Base-by-base conservation (phyloP, 352 stramenopile species). In the Blastocystis sp. region DNA sequence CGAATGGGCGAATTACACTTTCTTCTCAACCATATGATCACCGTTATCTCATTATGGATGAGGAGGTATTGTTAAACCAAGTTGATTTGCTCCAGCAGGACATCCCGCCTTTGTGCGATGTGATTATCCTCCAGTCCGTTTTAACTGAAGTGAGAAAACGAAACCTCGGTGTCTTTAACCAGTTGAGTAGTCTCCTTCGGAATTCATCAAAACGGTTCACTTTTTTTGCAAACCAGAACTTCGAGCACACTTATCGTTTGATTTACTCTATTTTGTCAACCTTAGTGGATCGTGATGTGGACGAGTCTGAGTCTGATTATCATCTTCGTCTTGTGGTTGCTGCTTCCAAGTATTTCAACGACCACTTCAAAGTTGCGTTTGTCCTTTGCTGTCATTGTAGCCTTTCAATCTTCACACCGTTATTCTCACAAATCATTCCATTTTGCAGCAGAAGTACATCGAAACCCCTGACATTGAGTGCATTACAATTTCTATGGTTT, bases 171-270 rank as follows among this genome's bases (percentile, higher is more conserved):
- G 92, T 96, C 53, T 97, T 96, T 92, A 95, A 95, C 90, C 93
- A 94, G 55, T 91, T 97, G 53, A 92, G 92, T 45, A 94, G 94
- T 43, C 91, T 98, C 88, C 90, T 98, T 54, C 70, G 88, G 2
- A 90, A 93, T 56, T 90, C 92, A 30, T 91, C 90, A 68, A 92
- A 95, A 26, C 93, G 93, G 39, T 97, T 97, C 90, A 91, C 97
- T 9, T 93, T 97, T 47, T 98, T 98, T 81, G 94, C 95, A 24
- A 98, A 98, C 87, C 94, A 97, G 79, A 94, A 98, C 90, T 94
- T 97, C 79, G 92, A 93, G 59, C 92, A 93, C 24, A 94, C 93
- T 26, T 96, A 93, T 73, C 16, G 70, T 81, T 6, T 92, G 7
- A 43, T n/a, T 63, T 62, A 1, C 6, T 66, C 34, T 47, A 9